These are phyloP conservation scores for Scheffersomyces coipomensis DNA, from an alignment of 805 yeast genomes.

Conservation along the genomic window DNA sequence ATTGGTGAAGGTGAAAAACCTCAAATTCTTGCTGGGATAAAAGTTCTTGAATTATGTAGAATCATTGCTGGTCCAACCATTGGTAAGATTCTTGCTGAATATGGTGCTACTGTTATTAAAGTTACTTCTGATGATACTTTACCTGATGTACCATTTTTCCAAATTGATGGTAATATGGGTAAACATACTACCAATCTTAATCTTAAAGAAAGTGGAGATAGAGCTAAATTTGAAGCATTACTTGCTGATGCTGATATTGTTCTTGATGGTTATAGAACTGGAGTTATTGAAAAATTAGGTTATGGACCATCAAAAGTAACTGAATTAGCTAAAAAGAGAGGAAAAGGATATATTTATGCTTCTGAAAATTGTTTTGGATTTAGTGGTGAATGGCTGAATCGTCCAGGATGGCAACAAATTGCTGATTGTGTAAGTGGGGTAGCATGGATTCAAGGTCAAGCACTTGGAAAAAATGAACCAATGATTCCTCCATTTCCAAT, in stretches of 20 bases:
- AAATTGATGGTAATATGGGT: slow-evolving; percentile 33
- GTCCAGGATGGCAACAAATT: slow-evolving; percentile 38
- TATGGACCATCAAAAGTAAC: slow-evolving; percentile 25
- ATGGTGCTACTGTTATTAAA: slow-evolving; percentile 31
- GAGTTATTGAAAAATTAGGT: slow-evolving; percentile 26
- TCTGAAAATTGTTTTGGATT: slow-evolving; percentile 32
- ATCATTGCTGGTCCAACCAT: slow-evolving; percentile 35
- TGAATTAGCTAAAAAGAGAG: slow-evolving; percentile 21
- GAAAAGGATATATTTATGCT: slow-evolving; percentile 29
- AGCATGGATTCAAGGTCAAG: slow-evolving; percentile 28
- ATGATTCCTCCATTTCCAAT: slow-evolving; percentile 35
- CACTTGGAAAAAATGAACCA: slow-evolving; percentile 25
- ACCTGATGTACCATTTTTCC: slow-evolving; percentile 33
- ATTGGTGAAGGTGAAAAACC: not conserved
- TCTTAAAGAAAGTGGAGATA: slow-evolving; percentile 23
- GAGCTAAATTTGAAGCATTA: slow-evolving; percentile 22
- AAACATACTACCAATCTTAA: slow-evolving; percentile 28
- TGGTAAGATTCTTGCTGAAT: slow-evolving; percentile 27
- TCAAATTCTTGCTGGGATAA: slow-evolving; percentile 26
- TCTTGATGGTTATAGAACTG: slow-evolving; percentile 30
- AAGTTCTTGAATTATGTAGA: slow-evolving; percentile 29
- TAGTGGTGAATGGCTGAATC: slow-evolving; percentile 24
- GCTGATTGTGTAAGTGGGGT: slow-evolving; percentile 33
- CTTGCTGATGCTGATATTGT: slow-evolving; percentile 29
- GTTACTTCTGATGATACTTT: slow-evolving; percentile 19